Evolutionary conservation across 2,329 filamentous ascomycete genomes (phyloP).

Genomic region (Fusarium acutatum): DNA sequence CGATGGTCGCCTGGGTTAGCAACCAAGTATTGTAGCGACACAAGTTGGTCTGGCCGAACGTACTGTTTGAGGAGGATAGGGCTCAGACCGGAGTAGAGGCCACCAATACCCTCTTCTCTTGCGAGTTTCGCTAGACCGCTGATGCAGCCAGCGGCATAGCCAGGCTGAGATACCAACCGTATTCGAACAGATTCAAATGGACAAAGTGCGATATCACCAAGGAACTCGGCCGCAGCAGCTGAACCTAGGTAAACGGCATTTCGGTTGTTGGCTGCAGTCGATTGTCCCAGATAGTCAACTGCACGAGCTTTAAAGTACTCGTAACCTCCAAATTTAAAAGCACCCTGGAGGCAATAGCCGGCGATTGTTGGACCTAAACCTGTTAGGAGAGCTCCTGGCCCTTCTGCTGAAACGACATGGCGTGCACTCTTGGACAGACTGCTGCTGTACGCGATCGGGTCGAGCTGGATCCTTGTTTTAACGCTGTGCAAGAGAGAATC

Average conservation of each 20-base stretch:
- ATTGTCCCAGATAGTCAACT: background rate
- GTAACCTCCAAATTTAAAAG: background rate
- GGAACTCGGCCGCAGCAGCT: background rate
- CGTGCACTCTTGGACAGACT: background rate
- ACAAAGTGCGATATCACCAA: background rate
- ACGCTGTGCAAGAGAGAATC: background rate
- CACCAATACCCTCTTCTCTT: background rate
- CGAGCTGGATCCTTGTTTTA: background rate
- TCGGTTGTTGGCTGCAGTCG: background rate
- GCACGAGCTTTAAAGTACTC: background rate
- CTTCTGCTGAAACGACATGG: background rate
- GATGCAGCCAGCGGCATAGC: background rate
- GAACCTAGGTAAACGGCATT: background rate
- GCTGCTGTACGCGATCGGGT: background rate
- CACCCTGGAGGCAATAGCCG: background rate
- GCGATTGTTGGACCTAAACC: background rate
- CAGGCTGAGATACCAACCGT: background rate
- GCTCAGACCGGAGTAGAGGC: background rate
- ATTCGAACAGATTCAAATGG: background rate
- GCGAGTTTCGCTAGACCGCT: background rate
- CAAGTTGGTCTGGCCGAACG: background rate
- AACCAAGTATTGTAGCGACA: background rate
- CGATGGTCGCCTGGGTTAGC: background rate
- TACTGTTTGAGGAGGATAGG: background rate
- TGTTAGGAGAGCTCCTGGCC: background rate